Evolutionary conservation across 2,329 filamentous ascomycete species (phyloP).

Genomic region (Colletotrichum sp.): DNA sequence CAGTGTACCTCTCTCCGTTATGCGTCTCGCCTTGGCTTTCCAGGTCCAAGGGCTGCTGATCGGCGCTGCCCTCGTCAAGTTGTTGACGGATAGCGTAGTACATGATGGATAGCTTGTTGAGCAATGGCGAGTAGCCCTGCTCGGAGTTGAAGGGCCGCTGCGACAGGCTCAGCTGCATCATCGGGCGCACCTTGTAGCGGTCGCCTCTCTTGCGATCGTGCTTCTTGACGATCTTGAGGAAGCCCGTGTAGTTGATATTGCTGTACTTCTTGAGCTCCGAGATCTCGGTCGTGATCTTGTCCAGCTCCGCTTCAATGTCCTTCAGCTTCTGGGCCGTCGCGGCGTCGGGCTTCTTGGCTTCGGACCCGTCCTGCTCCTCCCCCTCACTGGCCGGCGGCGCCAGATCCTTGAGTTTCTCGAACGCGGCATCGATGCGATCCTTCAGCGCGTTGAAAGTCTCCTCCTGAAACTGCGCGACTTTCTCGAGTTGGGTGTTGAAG

Average conservation of each 20-base stretch:
- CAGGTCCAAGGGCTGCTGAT: conserved; percentile 45
- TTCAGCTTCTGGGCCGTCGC: conserved; percentile 60
- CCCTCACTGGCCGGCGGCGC: conserved; percentile 50
- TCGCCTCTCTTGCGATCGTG: conserved; percentile 92
- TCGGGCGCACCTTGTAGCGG: conserved; percentile 85
- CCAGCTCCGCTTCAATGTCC: conserved; percentile 79
- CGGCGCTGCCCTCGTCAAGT: conserved; percentile 63
- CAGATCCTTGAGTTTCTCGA: conserved; percentile 79
- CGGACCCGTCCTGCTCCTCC: conserved; percentile 27
- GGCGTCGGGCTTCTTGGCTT: conserved; percentile 56
- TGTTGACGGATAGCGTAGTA: conserved; percentile 93
- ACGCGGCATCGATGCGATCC: conserved; percentile 58
- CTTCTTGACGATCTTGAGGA: conserved; percentile 98
- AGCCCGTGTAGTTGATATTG: conserved; percentile 95
- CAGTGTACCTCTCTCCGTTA: conserved; percentile 77
- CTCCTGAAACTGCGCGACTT: conserved; percentile 89
- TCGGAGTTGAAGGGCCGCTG: conserved; percentile 94
- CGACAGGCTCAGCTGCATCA: conserved; percentile 90
- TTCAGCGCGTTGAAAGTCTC: conserved; percentile 69
- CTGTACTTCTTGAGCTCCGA: conserved; percentile 95
- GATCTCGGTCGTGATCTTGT: conserved; percentile 87
- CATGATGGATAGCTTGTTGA: conserved; percentile 92
- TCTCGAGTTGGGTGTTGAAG: conserved; percentile 92
- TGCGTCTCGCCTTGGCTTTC: conserved; percentile 61
- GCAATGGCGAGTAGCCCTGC: conserved; percentile 82